Percentiles rank a stretch among this genome's conserved stretches.
These are phyloP conservation scores for Alternaria alternata DNA, from an alignment of 2,329 filamentous ascomycete species.

Conservation along the genomic window DNA sequence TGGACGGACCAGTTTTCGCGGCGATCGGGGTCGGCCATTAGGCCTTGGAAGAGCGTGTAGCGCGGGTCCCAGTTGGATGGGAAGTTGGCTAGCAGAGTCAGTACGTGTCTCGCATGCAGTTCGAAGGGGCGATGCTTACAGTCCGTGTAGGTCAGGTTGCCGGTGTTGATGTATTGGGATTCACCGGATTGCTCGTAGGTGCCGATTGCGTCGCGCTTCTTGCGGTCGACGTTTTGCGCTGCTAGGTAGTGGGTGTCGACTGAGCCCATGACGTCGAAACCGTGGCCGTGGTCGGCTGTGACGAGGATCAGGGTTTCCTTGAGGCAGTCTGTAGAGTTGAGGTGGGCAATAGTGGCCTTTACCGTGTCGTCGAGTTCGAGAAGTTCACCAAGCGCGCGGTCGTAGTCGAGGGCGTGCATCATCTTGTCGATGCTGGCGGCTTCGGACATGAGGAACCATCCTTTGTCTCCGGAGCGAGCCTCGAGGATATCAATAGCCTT, in stretches of 20 bases:
- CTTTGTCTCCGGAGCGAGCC: conserved; percentile 69
- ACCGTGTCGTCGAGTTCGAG: conserved; percentile 87
- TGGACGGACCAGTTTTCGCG: conserved; percentile 79
- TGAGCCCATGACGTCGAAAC: conserved; percentile 84
- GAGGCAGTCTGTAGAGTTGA: conserved; percentile 70
- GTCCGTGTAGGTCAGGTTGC: conserved; percentile 66
- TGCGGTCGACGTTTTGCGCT: conserved; percentile 69
- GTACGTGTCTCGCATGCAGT: too few species aligned
- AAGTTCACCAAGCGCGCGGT: conserved; percentile 83
- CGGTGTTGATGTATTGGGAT: conserved; percentile 75
- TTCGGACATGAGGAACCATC: conserved; percentile 89
- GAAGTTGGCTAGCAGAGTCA: conserved; percentile 63
- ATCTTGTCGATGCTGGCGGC: conserved; percentile 88
- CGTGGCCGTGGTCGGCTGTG: conserved; percentile 88
- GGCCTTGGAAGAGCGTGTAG: conserved; percentile 78
- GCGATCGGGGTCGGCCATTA: conserved; percentile 76
- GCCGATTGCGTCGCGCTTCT: conserved; percentile 79
- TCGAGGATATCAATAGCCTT: conserved; percentile 85
- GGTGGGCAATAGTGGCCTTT: conserved; percentile 74
- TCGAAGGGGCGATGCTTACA: background rate
- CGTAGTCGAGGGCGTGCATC: conserved; percentile 86
- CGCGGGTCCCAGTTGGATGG: conserved; percentile 85
- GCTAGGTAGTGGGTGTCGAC: conserved; percentile 82
- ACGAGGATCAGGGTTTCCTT: conserved; percentile 82
- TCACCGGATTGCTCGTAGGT: conserved; percentile 76